A percentile compares a stretch with the other conserved stretches of the same genome.
Evolutionary conservation across 192 early-diverging fungal species (phyloP).

Genomic region (Entomortierella chlamydospora): DNA sequence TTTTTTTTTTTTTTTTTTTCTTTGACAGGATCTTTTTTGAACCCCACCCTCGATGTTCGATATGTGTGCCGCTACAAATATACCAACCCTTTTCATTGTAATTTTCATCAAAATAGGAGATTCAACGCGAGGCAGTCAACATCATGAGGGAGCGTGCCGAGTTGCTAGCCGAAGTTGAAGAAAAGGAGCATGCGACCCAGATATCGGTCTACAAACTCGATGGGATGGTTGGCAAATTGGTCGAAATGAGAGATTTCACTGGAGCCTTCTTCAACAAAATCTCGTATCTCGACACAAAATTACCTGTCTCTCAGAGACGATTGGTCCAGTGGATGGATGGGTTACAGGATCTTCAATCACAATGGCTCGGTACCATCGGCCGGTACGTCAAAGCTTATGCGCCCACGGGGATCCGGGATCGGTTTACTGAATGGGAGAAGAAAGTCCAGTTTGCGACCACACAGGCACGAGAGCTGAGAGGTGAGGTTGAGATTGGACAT

Average conservation of each 20-base stretch:
- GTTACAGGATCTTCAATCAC: constrained; percentile 39
- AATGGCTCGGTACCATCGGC: constrained; percentile 47
- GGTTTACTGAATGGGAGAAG: constrained; percentile 42
- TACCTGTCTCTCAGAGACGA: constrained; percentile 39
- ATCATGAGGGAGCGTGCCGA: constrained; percentile 28
- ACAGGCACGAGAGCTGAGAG: constrained; percentile 32
- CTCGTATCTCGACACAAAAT: constrained; percentile 50
- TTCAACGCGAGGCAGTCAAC: constrained; percentile 22
- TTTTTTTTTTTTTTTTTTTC: background rate
- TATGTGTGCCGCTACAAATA: too few relatives aligned
- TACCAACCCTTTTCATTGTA: too few relatives aligned
- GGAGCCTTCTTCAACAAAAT: constrained; percentile 53
- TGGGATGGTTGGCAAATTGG: constrained; percentile 44
- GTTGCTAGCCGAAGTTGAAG: constrained; percentile 29
- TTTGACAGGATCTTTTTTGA: background rate
- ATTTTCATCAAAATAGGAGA: constrained; percentile 9
- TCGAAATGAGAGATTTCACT: constrained; percentile 50
- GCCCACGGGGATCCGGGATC: constrained; percentile 19
- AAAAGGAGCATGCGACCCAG: constrained; percentile 45
- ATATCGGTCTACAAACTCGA: constrained; percentile 47
- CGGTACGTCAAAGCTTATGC: constrained; percentile 43
- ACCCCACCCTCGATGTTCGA: too few relatives aligned
- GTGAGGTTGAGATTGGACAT: constrained; percentile 28
- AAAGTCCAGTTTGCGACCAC: constrained; percentile 27
- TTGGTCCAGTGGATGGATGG: constrained; percentile 49